Conservation (phyloP, 805 yeast genomes). For the Candida berthetii region DNA sequence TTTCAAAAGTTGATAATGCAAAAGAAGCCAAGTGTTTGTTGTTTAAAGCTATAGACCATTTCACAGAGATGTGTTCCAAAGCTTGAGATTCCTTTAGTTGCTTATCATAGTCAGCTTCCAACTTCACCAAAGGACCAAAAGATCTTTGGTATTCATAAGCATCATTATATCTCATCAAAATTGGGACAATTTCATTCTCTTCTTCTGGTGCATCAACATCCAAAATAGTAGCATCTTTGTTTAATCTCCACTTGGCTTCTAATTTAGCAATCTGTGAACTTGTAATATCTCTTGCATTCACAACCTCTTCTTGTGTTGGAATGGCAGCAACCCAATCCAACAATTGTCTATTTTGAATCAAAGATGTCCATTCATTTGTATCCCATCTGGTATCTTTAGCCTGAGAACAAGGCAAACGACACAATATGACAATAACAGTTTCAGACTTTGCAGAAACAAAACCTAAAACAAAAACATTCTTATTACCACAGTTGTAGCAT, state of each 20-base stretch:
- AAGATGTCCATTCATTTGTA: constrained; percentile 78
- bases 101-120: constrained; percentile 78
- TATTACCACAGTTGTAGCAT: constrained; percentile 86
- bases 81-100: constrained; percentile 72
- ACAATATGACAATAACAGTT: constrained; percentile 78
- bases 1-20: constrained; percentile 59
- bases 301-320: constrained; percentile 59
- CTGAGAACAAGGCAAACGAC: constrained; percentile 87
- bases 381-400: constrained; percentile 78
- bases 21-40: constrained; percentile 66
- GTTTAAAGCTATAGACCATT: constrained; percentile 67
- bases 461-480: constrained; percentile 75
- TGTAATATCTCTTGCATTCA: constrained; percentile 50
- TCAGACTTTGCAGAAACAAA: constrained; percentile 84
- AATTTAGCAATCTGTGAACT: constrained; percentile 62
- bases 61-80: constrained; percentile 62
- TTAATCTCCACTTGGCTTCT: constrained; percentile 77
- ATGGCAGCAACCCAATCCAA: constrained; percentile 75
- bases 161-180: constrained; percentile 70
- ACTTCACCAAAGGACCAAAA: constrained; percentile 75
- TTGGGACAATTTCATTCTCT: constrained; percentile 61
- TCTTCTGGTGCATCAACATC: constrained; percentile 51
- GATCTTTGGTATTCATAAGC: constrained; percentile 82
- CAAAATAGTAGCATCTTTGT: constrained; percentile 63
- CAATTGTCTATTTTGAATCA: constrained; percentile 74